A percentile compares a stretch with the other conserved stretches of the same genome.
Evolutionary conservation across 2,329 filamentous ascomycete genomes (phyloP).

Genomic region (Cladosporium phlei): DNA sequence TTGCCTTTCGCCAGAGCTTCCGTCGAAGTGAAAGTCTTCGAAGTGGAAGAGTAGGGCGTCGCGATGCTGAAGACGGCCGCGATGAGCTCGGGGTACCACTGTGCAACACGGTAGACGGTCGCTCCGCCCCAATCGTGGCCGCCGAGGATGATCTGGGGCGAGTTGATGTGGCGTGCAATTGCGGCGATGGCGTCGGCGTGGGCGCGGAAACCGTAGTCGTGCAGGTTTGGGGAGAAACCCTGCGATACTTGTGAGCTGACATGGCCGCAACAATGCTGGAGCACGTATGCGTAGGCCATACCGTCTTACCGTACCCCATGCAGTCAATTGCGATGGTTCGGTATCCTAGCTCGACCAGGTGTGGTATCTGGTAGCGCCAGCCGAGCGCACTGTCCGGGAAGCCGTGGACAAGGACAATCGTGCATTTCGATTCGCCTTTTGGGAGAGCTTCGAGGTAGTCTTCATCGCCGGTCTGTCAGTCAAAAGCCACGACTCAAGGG

Average conservation of each 20-base stretch:
- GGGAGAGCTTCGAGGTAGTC: constrained; percentile 43
- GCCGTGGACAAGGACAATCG: constrained; percentile 63
- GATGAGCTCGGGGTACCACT: constrained; percentile 69
- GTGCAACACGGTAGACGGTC: constrained; percentile 68
- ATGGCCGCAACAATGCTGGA: background rate
- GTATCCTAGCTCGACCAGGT: constrained; percentile 65
- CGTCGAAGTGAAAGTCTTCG: constrained; percentile 24
- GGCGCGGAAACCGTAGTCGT: constrained; percentile 66
- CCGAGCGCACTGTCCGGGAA: constrained; percentile 71
- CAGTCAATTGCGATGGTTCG: constrained; percentile 80
- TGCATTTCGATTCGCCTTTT: constrained; percentile 35
- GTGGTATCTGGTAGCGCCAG: constrained; percentile 86
- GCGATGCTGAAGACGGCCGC: constrained; percentile 73
- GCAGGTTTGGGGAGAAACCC: constrained; percentile 33
- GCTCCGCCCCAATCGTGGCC: constrained; percentile 90
- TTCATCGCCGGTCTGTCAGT: constrained; percentile 4
- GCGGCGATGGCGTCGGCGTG: constrained; percentile 70
- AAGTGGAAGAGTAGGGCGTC: constrained; percentile 58
- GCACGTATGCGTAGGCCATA: constrained; percentile 25
- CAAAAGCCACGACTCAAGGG: background rate
- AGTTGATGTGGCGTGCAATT: constrained; percentile 57
- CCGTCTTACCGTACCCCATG: constrained; percentile 78
- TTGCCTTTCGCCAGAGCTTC: background rate
- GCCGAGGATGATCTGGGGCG: constrained; percentile 66
- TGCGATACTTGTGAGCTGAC: no score